phyloP scores from a whole-genome alignment of 306 rosid genomes.

The Oxytropis ochrocephala region DNA sequence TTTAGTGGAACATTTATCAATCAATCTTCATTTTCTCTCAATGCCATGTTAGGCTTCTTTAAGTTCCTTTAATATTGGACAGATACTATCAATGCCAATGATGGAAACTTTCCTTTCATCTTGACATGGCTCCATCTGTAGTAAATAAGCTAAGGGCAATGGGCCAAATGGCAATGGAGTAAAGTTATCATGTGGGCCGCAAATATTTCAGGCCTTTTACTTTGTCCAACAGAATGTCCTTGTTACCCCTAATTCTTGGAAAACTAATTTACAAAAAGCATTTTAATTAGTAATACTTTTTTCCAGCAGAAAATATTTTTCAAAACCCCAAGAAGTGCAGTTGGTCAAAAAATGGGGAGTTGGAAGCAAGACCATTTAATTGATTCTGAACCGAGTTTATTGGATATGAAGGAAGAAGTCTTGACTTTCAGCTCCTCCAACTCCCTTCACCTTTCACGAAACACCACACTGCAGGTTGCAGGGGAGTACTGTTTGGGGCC shows the following conservation, averaged over 20 bases:
- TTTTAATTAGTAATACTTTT: too few relatives aligned
- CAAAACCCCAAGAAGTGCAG: too few relatives aligned
- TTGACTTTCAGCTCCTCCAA: background rate
- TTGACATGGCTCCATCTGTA: background rate
- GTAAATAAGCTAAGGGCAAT: background rate
- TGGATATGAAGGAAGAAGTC: background rate
- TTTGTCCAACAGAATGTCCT: background rate
- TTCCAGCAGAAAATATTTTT: too few relatives aligned
- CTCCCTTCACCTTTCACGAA: background rate
- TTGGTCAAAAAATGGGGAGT: too few relatives aligned
- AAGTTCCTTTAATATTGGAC: background rate
- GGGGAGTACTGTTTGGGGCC: background rate
- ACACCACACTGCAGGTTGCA: background rate
- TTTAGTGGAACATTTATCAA: background rate
- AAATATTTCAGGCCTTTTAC: background rate
- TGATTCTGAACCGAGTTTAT: background rate
- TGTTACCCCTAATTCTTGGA: too few relatives aligned
- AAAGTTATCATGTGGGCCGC: background rate
- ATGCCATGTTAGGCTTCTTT: background rate
- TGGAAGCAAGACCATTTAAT: background rate
- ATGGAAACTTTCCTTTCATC: background rate
- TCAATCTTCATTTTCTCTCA: background rate
- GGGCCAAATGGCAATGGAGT: background rate
- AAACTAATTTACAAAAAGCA: too few relatives aligned
- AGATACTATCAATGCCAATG: background rate